Base-by-base conservation (phyloP, 495 filamentous ascomycete genomes). In the Penicillium macrosclerotiorum region DNA sequence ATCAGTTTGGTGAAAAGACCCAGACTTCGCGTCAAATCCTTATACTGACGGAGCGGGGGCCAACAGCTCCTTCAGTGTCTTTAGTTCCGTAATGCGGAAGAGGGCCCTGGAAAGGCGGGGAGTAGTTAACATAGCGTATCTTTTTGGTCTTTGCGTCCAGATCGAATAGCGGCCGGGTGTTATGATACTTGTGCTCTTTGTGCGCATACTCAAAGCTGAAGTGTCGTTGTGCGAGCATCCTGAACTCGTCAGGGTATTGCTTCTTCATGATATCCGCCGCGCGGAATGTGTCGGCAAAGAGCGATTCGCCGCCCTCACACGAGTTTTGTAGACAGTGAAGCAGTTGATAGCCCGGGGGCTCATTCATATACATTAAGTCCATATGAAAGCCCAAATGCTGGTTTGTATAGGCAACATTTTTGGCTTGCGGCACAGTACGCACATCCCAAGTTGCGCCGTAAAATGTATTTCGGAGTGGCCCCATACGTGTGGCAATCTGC, bases 401-500 rank as follows among this genome's bases (percentile, higher is more conserved):
- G 59, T 71, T 80, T 3, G 91, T 96, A 68, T 97, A 95, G 11
- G 92, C 92, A 6, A 97, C 83, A 54, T 97, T 97, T 60, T 88
- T 89, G 30, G 90, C 86, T 33, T 83, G 51, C 2, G 85, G 81
- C 24, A 90, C 82, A 7, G 76, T 83, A 41, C 76, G 80, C 19
- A 97, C 91, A 65, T 96, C 88, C 86, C 89, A 96, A 1, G 89
- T 95, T 32, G 67, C 63, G 24, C 92, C 92, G 67, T 96, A 96
- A 60, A 97, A 93, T 12, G 89, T 87, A 51, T 87, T 80, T 41
- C 88, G 82, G 8, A 95, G 55, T 0, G 76, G 74, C 0, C 90
- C 90, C 43, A 96, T 87, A 23, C 82, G 75, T 6, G 68, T 69
- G 2, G 81, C 86, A 33, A 97, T 80, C 29, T 70, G 66, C 45